These are phyloP conservation scores for Heracleum sosnowskyi DNA, from an alignment of 129 eudicot species.

Conservation along the genomic window DNA sequence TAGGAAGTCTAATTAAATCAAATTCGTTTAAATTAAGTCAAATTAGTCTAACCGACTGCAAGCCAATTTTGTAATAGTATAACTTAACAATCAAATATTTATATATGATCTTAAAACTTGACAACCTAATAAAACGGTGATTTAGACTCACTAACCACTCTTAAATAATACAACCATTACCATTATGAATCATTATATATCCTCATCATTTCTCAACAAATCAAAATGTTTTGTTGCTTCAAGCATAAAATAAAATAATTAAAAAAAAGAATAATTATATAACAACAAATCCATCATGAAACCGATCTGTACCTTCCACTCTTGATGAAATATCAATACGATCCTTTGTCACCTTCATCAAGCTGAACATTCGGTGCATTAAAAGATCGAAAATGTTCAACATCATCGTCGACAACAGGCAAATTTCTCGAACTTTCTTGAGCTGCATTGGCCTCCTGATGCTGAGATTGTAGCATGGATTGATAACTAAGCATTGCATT, in stretches of 20 bases:
- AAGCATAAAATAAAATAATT: neutral
- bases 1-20: too few species aligned
- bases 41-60: too few species aligned
- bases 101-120: neutral
- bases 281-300: slow-evolving; percentile 4
- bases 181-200: neutral
- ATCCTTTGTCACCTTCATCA: neutral
- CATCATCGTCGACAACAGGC: slow-evolving; percentile 10
- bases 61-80: too few species aligned
- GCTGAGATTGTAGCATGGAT: slow-evolving; percentile 24
- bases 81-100: neutral
- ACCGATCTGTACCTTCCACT: neutral
- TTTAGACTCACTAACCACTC: slow-evolving; percentile 1
- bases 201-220: neutral
- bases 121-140: neutral
- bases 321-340: neutral
- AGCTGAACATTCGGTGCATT: neutral
- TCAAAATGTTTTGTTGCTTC: neutral
- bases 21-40: too few species aligned
- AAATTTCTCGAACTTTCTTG: neutral
- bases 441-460: neutral
- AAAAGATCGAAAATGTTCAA: slow-evolving; percentile 1
- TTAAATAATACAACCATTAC: neutral
- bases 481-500: slow-evolving; percentile 37
- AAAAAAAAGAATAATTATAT: neutral